Evolutionary conservation across 208 protist genomes (phyloP), one percentile per base, ranked within the genome.

Genomic region (Trypanosoma cruzi): DNA sequence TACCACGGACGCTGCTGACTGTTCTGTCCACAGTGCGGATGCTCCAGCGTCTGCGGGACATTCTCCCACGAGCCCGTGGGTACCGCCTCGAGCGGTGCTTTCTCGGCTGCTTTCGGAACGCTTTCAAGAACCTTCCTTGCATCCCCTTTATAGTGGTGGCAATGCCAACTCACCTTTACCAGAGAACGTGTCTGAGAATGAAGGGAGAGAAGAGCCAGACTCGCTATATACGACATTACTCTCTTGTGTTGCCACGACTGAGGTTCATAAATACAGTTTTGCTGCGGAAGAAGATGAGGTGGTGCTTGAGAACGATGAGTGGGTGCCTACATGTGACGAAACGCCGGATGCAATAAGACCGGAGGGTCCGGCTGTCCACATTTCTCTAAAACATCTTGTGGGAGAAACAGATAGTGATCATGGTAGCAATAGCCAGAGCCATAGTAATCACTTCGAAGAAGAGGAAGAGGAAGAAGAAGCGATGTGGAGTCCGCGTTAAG

Each of bases 41-140:
- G 57, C 0, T 7, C 0, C 8, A 2, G 26, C 26, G n/a, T 29
- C 32, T 37, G 53, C 10, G 24, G 53, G 24, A 28, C 44, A 10
- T 18, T 22, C 22, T 5, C 7, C 22, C n/a, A 10, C 10, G 26
- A 29, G 22, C 34, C 10, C 62, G 55, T 3, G 32, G 22, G 36
- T 29, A 31, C 31, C 28, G 26, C 26, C 65, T 40, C 22, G n/a
- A 7, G 22, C 40, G 28, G n/a, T 40, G 31, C 36, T 44, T 55
- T 16, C 42, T 11, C 40, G 42, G 13, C 11, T 71, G 16, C 1
- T 71, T 8, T 71, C 56, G n/a, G 66, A 71, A 11, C 66, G 56
- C 18, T 71, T 71, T 53, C 44, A 71, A 10, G 56, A 71, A n/a
- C 2, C 53, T 11, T 13, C 1, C 8, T 34, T 40, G 0, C 1